Conservation (phyloP, 345 rosid species). For the Raphanus raphanistrum region DNA sequence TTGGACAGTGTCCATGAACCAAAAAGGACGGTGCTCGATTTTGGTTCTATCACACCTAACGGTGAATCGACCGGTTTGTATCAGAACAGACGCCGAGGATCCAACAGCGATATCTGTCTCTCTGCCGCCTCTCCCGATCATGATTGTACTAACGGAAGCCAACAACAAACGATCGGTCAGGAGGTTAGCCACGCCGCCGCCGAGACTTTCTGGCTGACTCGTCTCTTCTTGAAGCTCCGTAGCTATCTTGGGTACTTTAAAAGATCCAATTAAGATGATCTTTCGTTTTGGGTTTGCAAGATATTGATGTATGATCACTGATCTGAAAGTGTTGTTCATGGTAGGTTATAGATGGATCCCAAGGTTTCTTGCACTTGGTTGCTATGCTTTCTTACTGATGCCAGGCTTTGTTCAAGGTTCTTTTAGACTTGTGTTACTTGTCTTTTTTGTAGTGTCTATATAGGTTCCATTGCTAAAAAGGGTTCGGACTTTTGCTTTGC, state of each 20-base stretch:
- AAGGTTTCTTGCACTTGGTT: slow-evolving; percentile 90
- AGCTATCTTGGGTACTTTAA: slow-evolving; percentile 68
- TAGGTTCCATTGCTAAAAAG: slow-evolving; percentile 35
- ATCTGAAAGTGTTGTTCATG: slow-evolving; percentile 63
- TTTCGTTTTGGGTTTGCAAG: neutral
- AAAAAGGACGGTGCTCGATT: no score
- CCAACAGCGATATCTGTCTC: slow-evolving; percentile 59
- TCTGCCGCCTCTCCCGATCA: slow-evolving; percentile 39
- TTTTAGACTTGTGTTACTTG: neutral
- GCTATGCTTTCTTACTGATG: slow-evolving; percentile 77
- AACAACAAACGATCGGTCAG: slow-evolving; percentile 46
- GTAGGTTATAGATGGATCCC: slow-evolving; percentile 94
- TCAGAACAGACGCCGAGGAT: slow-evolving; percentile 63
- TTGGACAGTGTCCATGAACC: no score
- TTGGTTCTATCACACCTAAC: no score
- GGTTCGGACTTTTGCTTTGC: slow-evolving; percentile 42
- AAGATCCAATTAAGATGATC: neutral
- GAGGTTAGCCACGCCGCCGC: slow-evolving; percentile 67
- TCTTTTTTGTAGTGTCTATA: no score
- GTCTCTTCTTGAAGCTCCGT: slow-evolving; percentile 63
- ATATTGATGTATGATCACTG: slow-evolving; percentile 13
- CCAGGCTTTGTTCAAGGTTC: slow-evolving; percentile 97
- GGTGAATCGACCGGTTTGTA: slow-evolving; percentile 27
- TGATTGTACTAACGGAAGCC: slow-evolving; percentile 13
- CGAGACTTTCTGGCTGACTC: slow-evolving; percentile 62